A percentile compares a stretch with the other conserved stretches of the same genome.
phyloP scores from a whole-genome alignment of 345 rosid genomes.

The Citrus mangshanensis region DNA sequence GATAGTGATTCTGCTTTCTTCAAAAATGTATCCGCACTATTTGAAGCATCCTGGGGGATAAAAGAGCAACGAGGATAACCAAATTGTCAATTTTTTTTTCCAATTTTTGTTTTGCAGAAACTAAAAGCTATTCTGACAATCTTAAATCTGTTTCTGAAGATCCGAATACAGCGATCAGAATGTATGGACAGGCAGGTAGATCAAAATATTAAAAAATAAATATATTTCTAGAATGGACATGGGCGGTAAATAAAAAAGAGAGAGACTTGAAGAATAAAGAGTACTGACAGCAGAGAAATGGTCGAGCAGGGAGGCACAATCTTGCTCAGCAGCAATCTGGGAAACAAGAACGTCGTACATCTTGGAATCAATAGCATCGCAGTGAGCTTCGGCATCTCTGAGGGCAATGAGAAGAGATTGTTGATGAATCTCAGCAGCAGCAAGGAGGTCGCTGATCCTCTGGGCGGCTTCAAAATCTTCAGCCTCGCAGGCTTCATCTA shows the following conservation, averaged over 20 bases:
- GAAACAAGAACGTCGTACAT: slow-evolving; percentile 56
- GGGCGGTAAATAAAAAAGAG: neutral
- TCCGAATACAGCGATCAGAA: neutral
- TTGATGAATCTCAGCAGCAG: slow-evolving; percentile 48
- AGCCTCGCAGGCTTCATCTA: slow-evolving; percentile 79
- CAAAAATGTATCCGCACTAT: slow-evolving; percentile 45
- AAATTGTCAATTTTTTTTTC: neutral
- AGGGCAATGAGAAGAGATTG: slow-evolving; percentile 44
- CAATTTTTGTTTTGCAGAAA: neutral
- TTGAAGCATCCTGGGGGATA: slow-evolving; percentile 52
- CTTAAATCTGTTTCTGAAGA: neutral
- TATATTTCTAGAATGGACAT: neutral
- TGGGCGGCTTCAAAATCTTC: slow-evolving; percentile 88
- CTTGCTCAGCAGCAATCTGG: slow-evolving; percentile 71
- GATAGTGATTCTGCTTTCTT: slow-evolving; percentile 40
- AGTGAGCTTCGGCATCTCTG: slow-evolving; percentile 59
- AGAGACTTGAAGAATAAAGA: neutral
- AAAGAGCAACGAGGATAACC: neutral
- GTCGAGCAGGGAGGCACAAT: slow-evolving; percentile 59
- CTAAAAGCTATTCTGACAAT: neutral
- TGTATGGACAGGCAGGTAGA: neutral
- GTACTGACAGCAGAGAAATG: slow-evolving; percentile 50
- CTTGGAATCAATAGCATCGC: slow-evolving; percentile 56
- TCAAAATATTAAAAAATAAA: neutral
- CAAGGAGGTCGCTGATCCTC: slow-evolving; percentile 69